phyloP scores from a whole-genome alignment of 192 early-diverging fungal genomes.

The Cetraspora pellucida region DNA sequence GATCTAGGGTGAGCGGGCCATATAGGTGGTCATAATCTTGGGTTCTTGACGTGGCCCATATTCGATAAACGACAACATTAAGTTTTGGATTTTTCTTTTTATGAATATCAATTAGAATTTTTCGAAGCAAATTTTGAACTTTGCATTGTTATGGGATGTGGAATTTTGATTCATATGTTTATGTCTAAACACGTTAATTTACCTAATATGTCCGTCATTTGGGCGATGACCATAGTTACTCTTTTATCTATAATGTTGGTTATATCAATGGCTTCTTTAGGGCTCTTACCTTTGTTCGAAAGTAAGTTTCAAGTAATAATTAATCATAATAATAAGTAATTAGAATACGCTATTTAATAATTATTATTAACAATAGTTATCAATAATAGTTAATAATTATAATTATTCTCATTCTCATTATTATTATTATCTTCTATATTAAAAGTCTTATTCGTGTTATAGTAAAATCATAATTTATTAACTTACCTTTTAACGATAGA shows the following conservation, averaged over 20 bases:
- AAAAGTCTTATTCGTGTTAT: too few species aligned
- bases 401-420: too few species aligned
- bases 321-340: constrained; percentile 37
- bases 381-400: too few species aligned
- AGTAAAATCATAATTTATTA: neutral
- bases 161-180: constrained; percentile 29
- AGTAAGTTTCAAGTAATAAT: constrained; percentile 33
- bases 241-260: constrained; percentile 1
- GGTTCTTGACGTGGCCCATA: neutral
- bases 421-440: too few species aligned
- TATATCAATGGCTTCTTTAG: neutral
- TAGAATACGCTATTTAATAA: too few species aligned
- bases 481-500: neutral
- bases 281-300: constrained; percentile 12
- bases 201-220: neutral
- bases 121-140: constrained; percentile 43
- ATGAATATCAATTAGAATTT: constrained; percentile 17
- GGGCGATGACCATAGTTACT: constrained; percentile 4
- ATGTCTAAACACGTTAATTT: constrained; percentile 22
- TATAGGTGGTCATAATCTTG: neutral
- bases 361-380: constrained; percentile 24
- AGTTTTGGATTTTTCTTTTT: neutral
- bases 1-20: neutral
- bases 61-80: neutral
- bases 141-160: constrained; percentile 39